These are phyloP conservation scores for Pharus latifolius DNA, from an alignment of 176 grass and related monocot species.

Conservation along the genomic window DNA sequence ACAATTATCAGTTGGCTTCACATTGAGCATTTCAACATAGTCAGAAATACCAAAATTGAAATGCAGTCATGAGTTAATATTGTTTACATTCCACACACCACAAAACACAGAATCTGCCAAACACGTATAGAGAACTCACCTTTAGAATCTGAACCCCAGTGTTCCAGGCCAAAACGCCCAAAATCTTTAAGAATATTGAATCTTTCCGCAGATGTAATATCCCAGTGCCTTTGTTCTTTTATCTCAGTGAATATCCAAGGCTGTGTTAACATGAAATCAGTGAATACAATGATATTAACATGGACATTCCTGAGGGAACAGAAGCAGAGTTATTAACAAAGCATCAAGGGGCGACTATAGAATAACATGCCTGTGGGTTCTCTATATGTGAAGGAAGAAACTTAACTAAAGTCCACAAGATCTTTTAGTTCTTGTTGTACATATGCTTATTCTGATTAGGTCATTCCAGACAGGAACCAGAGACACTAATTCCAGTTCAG, in stretches of 20 bases:
- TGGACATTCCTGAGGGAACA: neutral
- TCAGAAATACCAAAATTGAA: neutral
- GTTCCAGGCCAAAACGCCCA: constrained; percentile 63
- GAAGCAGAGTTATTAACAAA: neutral
- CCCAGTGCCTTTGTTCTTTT: constrained; percentile 96
- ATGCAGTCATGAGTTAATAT: neutral
- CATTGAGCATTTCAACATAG: neutral
- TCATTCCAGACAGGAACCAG: neutral
- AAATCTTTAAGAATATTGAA: constrained; percentile 88
- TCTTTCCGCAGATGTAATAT: constrained; percentile 77
- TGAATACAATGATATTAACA: neutral
- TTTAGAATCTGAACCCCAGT: constrained; percentile 95
- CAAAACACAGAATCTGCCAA: neutral
- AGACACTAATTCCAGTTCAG: neutral
- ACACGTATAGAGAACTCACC: constrained; percentile 17
- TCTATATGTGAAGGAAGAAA: neutral
- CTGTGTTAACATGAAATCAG: constrained; percentile 32
- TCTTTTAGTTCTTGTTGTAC: neutral
- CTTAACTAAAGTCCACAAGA: neutral
- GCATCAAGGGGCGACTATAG: too few relatives aligned
- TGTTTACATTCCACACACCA: neutral
- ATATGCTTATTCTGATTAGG: neutral
- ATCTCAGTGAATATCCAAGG: constrained; percentile 99
- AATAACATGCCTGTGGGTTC: too few relatives aligned
- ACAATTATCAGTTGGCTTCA: neutral